Base-by-base conservation (phyloP, 2,329 filamentous ascomycete genomes). In the Bipolaris sorokiniana region DNA sequence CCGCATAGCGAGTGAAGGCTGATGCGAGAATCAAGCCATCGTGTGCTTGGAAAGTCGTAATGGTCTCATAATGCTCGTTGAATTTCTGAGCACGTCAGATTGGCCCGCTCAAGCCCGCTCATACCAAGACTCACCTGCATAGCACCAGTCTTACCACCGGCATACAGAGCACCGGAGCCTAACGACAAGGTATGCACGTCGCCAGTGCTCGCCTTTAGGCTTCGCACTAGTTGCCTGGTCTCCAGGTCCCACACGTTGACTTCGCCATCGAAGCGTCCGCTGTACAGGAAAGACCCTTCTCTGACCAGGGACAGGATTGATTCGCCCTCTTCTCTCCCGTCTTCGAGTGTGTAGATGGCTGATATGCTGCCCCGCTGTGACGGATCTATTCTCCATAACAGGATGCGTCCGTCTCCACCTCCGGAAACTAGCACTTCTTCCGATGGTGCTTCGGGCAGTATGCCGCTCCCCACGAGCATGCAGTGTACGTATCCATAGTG, bases 221-320 rank as follows among this genome's bases (percentile, higher is more conserved):
- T 92, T 55, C 95, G 85, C 42, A 99, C 83, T 47, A 95, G 88
- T 77, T 99, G 95, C 51, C 90, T 88, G 0, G 95, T 98, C 72
- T 98, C 94, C 13, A 99, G 83, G 73, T 99, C 96, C 94, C 96
- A 99, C 10, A 99, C 86, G 73, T 98, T 94, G 58, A 99, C 87
- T 48, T 96, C 86, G 20, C 95, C 96, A 37, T 91, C 88, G 1
- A 92, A 85, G 66, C 96, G 90, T 45, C 95, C 95, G 57, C 90
- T 91, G 72, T 98, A 99, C 4, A 99, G 82, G 64, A 99, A 96
- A 0, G 92, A 93, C 0, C 92, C 92, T 61, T 98, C 93, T 2
- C 96, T 84, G 5, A 91, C 89, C 50, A 99, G 83, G 0, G 91
- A 95, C 56, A 97, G 80, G 1, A 90, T 85, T 1, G 85, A 82